Base-by-base conservation (phyloP, 106 monocot species). In the Platanthera guangdongensis region DNA sequence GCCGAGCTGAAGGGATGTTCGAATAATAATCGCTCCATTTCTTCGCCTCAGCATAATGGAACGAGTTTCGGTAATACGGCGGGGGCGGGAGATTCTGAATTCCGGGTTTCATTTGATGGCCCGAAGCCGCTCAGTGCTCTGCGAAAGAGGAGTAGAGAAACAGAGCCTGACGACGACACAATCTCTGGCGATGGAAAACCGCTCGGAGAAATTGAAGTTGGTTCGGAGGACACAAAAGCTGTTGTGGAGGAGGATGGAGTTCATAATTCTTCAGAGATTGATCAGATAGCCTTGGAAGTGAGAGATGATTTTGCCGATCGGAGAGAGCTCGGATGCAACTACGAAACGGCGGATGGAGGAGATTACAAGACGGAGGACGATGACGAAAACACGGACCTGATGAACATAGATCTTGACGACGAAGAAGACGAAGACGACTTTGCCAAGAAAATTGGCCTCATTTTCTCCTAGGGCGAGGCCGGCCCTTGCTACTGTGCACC, bases 381-480 rank as follows among this genome's bases (percentile, higher is more conserved):
- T 65, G 86, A 78, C 32, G 65, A 65, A 30, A 48, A 70, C 14
- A 15, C 16, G 69, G 63, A 75, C 72, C 50, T 51, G 15, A 74
- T 65, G 60, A 18, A 77, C 73, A 39, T 68, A 4, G 75, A 84
- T 48, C 78, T 78, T 19, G 84, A 80, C 14, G 73, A 80, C 3
- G 82, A 75, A 47, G 89, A 82, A 51, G 95, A 95, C n/a, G 92
- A 84, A 1, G 82, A 92, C 52, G 95, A 87, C 19, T 95, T 95
- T 85, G 83, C 90, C 9, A 84, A 51, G 80, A 92, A 86, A 78
- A 84, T 86, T 22, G 82, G 88, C 16, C 77, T 81, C 18, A 71
- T 89, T 69, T 77, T 84, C 46, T 83, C 86, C 3, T 89, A 47
- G 21, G 49, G 47, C 14, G 2, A 57, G 3, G 8, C 21, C 5